Conservation (phyloP, 2,329 filamentous ascomycete genomes). For the Sclerotinia sclerotiorum region DNA sequence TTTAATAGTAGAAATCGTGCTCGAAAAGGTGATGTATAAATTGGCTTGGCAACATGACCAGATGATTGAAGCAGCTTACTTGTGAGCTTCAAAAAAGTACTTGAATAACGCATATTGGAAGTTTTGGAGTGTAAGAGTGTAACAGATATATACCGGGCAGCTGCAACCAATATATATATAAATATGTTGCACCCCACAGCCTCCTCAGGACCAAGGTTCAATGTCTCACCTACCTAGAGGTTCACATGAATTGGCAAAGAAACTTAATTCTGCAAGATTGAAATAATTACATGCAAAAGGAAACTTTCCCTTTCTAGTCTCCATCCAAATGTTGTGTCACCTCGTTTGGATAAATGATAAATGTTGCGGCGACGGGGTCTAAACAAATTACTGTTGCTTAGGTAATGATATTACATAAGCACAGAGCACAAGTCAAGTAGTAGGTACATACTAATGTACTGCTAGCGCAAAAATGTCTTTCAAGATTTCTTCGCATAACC, state of each 20-base stretch:
- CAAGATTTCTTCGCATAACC: slow-evolving; percentile 13
- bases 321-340: neutral
- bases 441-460: neutral
- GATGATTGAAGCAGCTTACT: slow-evolving; percentile 21
- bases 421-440: neutral
- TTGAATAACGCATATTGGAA: slow-evolving; percentile 6
- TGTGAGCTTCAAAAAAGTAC: neutral
- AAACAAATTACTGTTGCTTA: neutral
- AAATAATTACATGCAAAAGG: neutral
- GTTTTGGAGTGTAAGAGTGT: no score
- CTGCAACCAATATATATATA: neutral
- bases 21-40: slow-evolving; percentile 20
- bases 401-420: neutral
- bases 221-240: slow-evolving; percentile 8
- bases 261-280: neutral
- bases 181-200: neutral
- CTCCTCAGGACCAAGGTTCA: neutral
- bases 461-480: slow-evolving; percentile 12
- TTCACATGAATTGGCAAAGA: neutral
- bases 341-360: neutral
- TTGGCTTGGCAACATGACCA: slow-evolving; percentile 21
- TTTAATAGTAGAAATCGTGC: neutral
- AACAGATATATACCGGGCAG: neutral
- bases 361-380: neutral
- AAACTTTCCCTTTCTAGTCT: neutral